A percentile compares a stretch with the other conserved stretches of the same genome.
Evolutionary conservation across 768 basidiomycete species (phyloP).

Genomic region (Rhizopogon vinicolor): DNA sequence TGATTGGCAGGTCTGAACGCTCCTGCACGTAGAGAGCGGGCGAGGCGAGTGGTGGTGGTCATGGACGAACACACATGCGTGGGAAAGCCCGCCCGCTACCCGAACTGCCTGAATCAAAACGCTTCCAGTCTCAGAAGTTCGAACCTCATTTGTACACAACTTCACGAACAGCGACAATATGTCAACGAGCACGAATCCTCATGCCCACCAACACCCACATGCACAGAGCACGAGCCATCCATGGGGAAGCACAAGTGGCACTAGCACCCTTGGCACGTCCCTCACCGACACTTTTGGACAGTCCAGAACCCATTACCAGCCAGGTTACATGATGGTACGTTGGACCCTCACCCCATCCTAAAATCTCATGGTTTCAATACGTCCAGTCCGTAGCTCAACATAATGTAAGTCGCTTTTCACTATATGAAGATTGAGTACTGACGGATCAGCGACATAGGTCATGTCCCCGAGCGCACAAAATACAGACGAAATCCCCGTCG

Average conservation of each 20-base stretch:
- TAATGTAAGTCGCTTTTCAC: constrained; percentile 35
- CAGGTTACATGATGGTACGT: constrained; percentile 78
- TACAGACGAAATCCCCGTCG: constrained; percentile 67
- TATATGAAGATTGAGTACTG: background rate
- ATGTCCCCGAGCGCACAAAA: constrained; percentile 55
- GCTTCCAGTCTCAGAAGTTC: too few species aligned
- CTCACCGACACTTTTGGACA: constrained; percentile 68
- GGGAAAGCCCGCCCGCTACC: constrained; percentile 8
- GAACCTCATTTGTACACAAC: background rate
- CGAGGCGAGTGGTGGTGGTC: constrained; percentile 5
- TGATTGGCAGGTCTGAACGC: constrained; percentile 1
- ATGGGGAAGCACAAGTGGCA: constrained; percentile 44
- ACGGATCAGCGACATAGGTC: constrained; percentile 11
- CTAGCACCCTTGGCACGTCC: constrained; percentile 41
- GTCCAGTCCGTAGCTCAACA: constrained; percentile 58
- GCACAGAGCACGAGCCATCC: constrained; percentile 41
- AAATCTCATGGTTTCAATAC: background rate
- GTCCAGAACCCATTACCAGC: constrained; percentile 73
- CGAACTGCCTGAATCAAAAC: background rate
- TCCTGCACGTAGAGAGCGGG: background rate
- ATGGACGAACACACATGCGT: constrained; percentile 14
- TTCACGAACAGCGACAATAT: constrained; percentile 1
- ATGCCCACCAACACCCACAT: constrained; percentile 19
- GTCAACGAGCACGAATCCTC: constrained; percentile 33
- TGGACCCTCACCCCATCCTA: background rate